Evolutionary conservation across 2,329 filamentous ascomycete genomes (phyloP).

Genomic region (Talaromyces sp.): DNA sequence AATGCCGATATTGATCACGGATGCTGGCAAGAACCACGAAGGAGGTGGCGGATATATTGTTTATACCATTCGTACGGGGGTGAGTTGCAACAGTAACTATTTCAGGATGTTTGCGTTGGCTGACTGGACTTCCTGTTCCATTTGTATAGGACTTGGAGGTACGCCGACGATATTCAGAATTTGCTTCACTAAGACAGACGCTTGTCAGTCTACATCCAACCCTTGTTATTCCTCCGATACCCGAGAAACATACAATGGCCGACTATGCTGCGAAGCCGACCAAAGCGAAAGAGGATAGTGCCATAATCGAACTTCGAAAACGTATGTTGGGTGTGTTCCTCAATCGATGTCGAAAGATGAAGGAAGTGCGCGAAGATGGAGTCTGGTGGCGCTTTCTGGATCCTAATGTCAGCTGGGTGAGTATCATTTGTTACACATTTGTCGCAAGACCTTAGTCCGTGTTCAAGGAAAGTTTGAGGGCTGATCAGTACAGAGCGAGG

Average conservation of each 20-base stretch:
- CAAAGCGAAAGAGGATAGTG: constrained; percentile 93
- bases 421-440: constrained; percentile 21
- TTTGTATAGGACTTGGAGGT: constrained; percentile 88
- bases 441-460: background rate
- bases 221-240: constrained; percentile 91
- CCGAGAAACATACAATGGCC: constrained; percentile 97
- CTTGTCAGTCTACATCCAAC: constrained; percentile 91
- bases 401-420: constrained; percentile 96
- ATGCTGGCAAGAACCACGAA: constrained; percentile 92
- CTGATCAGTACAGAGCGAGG: constrained; percentile 67
- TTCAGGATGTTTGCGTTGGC: background rate
- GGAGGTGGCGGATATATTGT: constrained; percentile 92
- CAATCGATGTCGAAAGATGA: constrained; percentile 90
- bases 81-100: constrained; percentile 44
- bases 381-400: constrained; percentile 98
- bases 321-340: constrained; percentile 95
- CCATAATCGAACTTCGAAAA: constrained; percentile 94
- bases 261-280: constrained; percentile 98
- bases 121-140: constrained; percentile 11
- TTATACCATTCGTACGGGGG: constrained; percentile 92
- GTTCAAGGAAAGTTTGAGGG: background rate
- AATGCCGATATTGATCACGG: constrained; percentile 83
- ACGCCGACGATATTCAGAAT: constrained; percentile 91
- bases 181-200: constrained; percentile 83
- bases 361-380: constrained; percentile 83